Evolutionary conservation across 352 stramenopile genomes (phyloP).

Genomic region (Phytophthora quininea): DNA sequence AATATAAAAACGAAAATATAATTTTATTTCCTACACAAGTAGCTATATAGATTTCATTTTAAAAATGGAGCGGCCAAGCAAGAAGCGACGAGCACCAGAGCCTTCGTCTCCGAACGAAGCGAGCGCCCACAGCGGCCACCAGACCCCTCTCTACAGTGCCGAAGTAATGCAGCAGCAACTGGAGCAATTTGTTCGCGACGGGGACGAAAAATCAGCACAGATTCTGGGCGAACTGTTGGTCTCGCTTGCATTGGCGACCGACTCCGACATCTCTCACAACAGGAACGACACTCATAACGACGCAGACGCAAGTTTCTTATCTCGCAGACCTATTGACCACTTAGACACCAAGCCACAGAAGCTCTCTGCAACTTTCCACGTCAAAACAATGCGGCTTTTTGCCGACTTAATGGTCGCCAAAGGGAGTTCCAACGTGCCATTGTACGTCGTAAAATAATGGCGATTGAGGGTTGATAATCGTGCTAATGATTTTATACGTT

Average conservation of each 20-base stretch:
- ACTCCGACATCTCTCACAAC: slow-evolving; percentile 4
- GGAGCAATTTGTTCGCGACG: slow-evolving; percentile 51
- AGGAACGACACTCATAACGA: slow-evolving; percentile 6
- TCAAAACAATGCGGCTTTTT: slow-evolving; percentile 60
- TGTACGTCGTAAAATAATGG: slow-evolving; percentile 38
- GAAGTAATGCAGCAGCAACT: slow-evolving; percentile 70
- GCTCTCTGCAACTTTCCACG: slow-evolving; percentile 54
- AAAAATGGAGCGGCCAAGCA: slow-evolving; percentile 29
- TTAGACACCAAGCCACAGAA: slow-evolving; percentile 1
- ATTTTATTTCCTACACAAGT: not conserved
- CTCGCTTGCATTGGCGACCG: slow-evolving; percentile 41
- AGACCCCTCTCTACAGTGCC: slow-evolving; percentile 32
- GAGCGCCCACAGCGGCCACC: slow-evolving; percentile 3
- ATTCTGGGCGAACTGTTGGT: slow-evolving; percentile 70
- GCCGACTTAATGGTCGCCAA: slow-evolving; percentile 73
- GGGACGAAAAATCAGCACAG: slow-evolving; percentile 63
- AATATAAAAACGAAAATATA: no score
- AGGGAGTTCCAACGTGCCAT: slow-evolving; percentile 77
- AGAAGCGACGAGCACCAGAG: slow-evolving; percentile 42
- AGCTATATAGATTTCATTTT: slow-evolving; percentile 11
- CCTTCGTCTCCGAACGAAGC: slow-evolving; percentile 3
- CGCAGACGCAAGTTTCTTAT: slow-evolving; percentile 20
- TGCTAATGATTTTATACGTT: slow-evolving; percentile 9
- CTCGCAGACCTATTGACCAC: slow-evolving; percentile 4
- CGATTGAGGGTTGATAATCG: not conserved